A percentile compares a stretch with the other conserved stretches of the same genome.
phyloP scores from a whole-genome alignment of 257 asterid genomes.

The Plantago major region DNA sequence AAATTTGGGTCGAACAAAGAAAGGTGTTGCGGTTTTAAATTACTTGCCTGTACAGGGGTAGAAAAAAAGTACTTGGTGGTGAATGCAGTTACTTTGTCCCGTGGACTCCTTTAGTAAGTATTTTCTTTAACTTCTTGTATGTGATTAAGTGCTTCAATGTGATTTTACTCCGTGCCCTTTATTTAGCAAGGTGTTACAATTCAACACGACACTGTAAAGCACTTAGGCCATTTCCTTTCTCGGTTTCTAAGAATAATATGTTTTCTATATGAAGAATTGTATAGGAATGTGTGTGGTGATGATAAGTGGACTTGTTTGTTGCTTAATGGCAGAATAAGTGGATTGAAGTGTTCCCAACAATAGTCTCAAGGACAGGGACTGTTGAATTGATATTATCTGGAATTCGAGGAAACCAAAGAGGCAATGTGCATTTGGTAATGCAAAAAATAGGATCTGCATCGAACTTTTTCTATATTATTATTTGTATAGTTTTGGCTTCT shows the following conservation, averaged over 20 bases:
- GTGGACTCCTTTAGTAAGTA: too few species aligned
- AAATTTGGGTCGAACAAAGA: too few species aligned
- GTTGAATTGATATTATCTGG: conserved; percentile 74
- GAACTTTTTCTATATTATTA: background rate
- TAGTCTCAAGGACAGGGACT: conserved; percentile 76
- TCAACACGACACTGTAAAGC: too few species aligned
- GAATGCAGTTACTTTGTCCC: too few species aligned
- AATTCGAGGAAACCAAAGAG: conserved; percentile 57
- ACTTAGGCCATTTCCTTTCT: background rate
- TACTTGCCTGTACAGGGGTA: too few species aligned
- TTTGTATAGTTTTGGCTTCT: background rate
- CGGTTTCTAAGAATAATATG: background rate
- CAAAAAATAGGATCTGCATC: background rate
- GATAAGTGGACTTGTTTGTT: background rate
- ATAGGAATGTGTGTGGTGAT: too few species aligned
- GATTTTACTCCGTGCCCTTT: too few species aligned
- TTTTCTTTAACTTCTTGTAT: too few species aligned
- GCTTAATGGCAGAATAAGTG: conserved; percentile 56
- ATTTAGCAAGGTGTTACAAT: too few species aligned
- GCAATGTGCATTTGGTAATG: conserved; percentile 73
- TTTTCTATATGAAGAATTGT: background rate
- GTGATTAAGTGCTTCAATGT: too few species aligned
- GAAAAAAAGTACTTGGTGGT: too few species aligned
- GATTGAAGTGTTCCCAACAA: conserved; percentile 76
- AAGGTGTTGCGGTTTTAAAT: too few species aligned